Evolutionary conservation across 306 rosid genomes (phyloP).

Genomic region (Cicer chorassanicum): DNA sequence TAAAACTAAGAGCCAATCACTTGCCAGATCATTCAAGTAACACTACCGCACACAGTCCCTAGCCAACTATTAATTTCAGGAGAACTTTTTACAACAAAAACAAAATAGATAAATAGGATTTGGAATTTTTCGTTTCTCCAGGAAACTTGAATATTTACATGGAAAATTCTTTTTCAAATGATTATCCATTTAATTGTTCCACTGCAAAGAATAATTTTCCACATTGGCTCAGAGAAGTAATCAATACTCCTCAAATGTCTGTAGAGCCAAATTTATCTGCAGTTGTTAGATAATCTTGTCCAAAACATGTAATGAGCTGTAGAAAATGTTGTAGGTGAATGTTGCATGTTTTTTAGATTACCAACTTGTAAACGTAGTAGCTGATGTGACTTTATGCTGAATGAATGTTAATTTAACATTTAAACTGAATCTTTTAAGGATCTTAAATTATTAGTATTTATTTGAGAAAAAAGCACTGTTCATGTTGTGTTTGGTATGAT

Average conservation of each 20-base stretch:
- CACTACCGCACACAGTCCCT: conserved; percentile 32
- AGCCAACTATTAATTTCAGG: conserved; percentile 42
- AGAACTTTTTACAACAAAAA: conserved; percentile 44
- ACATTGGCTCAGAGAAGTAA: conserved; percentile 70
- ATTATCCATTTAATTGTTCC: conserved; percentile 43
- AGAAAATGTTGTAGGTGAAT: conserved; percentile 39
- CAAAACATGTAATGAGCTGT: conserved; percentile 19
- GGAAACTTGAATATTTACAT: conserved; percentile 44
- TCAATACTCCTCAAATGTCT: conserved; percentile 40
- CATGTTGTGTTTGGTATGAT: not conserved
- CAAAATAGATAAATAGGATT: conserved; percentile 43
- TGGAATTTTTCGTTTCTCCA: conserved; percentile 40
- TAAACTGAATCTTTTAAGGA: conserved; percentile 4
- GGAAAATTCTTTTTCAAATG: conserved; percentile 43
- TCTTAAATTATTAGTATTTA: conserved; percentile 24
- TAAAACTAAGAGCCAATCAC: conserved; percentile 22
- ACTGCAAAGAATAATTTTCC: conserved; percentile 53
- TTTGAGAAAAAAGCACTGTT: conserved; percentile 14
- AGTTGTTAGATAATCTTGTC: conserved; percentile 23
- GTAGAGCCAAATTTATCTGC: conserved; percentile 16
- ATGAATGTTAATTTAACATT: conserved; percentile 31
- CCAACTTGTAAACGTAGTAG: conserved; percentile 41
- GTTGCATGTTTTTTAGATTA: conserved; percentile 41
- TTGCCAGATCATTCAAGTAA: conserved; percentile 39
- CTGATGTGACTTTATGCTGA: conserved; percentile 35